Evolutionary conservation across 768 basidiomycete genomes (phyloP), one percentile per base, ranked within the genome.

Genomic region (Butyriboletus loyo): DNA sequence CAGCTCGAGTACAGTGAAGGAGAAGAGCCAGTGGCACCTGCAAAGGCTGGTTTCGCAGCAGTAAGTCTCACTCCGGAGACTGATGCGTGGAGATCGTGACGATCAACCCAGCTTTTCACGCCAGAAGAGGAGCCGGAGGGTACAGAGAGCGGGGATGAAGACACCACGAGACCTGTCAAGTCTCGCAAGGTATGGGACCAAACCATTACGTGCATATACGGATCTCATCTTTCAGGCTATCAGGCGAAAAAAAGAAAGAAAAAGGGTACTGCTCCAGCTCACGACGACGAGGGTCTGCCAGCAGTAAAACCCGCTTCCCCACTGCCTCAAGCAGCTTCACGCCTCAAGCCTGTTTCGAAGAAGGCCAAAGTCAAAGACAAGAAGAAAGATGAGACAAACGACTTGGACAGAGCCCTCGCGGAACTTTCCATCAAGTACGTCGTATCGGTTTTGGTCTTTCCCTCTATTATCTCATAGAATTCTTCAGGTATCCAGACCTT

Each of bases 401-500:
- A 98, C 56, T 73, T 98, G 25, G 93, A 97, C 60, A 76, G 82
- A 49, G 93, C 86, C 0, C 75, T 98, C 10, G 87, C 85, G 2
- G 92, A 97, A 61, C 76, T 98, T n/a, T 84, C 87, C 1, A 55
- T 85, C 44, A 86, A 91, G 89, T 89, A 66, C 36, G 76, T 69
- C 36, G 2, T 7, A 24, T 39, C 34, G 1, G 7, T 43, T 28
- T 22, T 5, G 11, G 24, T 21, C 43, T 24, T 22, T 37, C 14
- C 28, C 9, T 15, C 17, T 21, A n/a, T 19, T 15, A 14, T 44
- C 48, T 55, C 40, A 60, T 28, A 27, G 15, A 46, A 45, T 21
- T 30, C 25, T 17, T 27, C 50, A 82, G 84, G 63, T 80, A 82
- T 57, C 81, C 83, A 2, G 74, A 81, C 15, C 73, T 81, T 7